Base-by-base conservation (phyloP, 192 early-diverging fungal genomes). In the Gigaspora rosea region DNA sequence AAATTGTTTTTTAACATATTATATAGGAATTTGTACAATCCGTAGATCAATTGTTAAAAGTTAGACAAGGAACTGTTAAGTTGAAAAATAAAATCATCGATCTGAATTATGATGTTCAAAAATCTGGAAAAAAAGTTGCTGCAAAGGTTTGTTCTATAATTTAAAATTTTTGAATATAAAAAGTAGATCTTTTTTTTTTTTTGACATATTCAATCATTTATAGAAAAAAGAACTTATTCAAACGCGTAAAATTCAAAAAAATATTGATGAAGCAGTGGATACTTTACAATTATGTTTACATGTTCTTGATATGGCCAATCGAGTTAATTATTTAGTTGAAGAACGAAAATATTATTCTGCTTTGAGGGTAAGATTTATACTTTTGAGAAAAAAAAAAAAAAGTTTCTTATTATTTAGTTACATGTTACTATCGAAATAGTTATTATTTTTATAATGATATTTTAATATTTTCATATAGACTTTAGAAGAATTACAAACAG, bases 31-130 rank as follows among this genome's bases (percentile, higher is more conserved):
- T 96, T 79, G 92, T 95, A 3, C 92, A 96, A 77, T 93, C 94
- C 0, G 95, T 99, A 6, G 97, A 97, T 65, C 95, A 98, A 78
- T 89, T 99, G 36, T 87, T 99, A 59, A 96, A 97, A 85, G 96
- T 99, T 20, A 88, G 97, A 27, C 88, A 92, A 78, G 95, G 92
- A 54, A 94, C 98, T 0, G 89, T 91, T 0, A 88, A 91, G 59
- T 85, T 98, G 54, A 95, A 95, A 75, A 85, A 90, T 73, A 94
- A 95, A 78, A 92, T 99, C 54, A 85, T 91, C 9, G 90, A 89
- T 33, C 89, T 99, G 46, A 98, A 98, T 79, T 81, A 85, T 4
- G 90, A 96, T 74, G 84, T 98, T 54, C 96, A 98, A 78, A 75
- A 81, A 10, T 89, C 92, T 10, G 98, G 98, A 35, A 86, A 83